phyloP scores from a whole-genome alignment of 495 filamentous ascomycete genomes.

The Talaromyces adpressus region DNA sequence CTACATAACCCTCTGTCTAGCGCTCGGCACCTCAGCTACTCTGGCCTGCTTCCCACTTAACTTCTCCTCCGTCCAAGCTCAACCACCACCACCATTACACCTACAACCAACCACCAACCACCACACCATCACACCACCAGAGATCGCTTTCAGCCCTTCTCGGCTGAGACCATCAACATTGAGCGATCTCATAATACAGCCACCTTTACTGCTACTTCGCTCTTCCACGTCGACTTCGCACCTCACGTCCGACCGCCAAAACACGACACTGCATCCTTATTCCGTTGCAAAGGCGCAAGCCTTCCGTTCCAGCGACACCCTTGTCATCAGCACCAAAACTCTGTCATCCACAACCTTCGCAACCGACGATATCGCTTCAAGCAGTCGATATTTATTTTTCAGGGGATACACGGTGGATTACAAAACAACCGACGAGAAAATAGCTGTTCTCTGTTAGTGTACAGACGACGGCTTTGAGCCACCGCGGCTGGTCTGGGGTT shows the following conservation, averaged over 20 bases:
- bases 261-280: not conserved
- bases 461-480: not conserved
- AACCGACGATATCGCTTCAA: not conserved
- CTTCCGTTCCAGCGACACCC: not conserved
- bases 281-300: not conserved
- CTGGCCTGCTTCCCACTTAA: not conserved
- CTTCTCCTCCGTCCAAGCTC: slow-evolving; percentile 3
- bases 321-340: not conserved
- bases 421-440: not conserved
- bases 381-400: not conserved
- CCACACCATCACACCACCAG: not conserved
- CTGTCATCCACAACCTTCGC: not conserved
- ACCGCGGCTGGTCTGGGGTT: not conserved
- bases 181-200: not conserved
- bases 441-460: not conserved
- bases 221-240: not conserved
- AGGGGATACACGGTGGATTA: not conserved
- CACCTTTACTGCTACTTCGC: not conserved
- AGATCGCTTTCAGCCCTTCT: slow-evolving; percentile 4
- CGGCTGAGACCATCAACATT: not conserved
- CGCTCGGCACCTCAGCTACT: not conserved
- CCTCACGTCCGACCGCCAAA: not conserved
- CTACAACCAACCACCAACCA: too few relatives aligned
- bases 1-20: not conserved
- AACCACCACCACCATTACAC: not conserved